Evolutionary conservation across 805 yeast species (phyloP).

Genomic region (Komagataella kurtzmanii): DNA sequence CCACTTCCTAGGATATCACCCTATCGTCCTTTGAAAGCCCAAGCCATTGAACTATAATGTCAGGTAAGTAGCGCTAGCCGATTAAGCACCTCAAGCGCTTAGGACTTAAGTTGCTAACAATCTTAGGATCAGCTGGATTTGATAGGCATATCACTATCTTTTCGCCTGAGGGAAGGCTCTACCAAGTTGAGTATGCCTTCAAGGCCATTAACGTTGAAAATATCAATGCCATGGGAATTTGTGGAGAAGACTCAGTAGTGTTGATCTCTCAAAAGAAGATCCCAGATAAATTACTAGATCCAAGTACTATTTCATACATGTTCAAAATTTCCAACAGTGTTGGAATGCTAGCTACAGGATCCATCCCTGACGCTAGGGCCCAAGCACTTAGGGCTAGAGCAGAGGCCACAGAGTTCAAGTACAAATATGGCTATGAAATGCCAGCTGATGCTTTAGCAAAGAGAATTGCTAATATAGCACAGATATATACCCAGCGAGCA

Average conservation of each 20-base stretch:
- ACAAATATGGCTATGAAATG: conserved; percentile 93
- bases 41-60: not conserved
- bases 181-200: conserved; percentile 96
- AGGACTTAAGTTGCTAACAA: not conserved
- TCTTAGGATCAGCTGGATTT: conserved; percentile 72
- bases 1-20: not conserved
- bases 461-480: conserved; percentile 91
- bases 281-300: conserved; percentile 86
- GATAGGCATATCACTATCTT: conserved; percentile 98
- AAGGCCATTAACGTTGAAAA: conserved; percentile 91
- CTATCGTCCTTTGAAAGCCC: not conserved
- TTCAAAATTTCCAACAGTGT: conserved; percentile 70
- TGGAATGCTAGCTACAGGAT: conserved; percentile 90
- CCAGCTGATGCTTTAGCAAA: conserved; percentile 88
- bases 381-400: conserved; percentile 81
- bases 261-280: conserved; percentile 91
- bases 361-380: conserved; percentile 90
- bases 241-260: conserved; percentile 80
- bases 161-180: conserved; percentile 96
- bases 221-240: conserved; percentile 77
- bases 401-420: conserved; percentile 93
- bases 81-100: too few species aligned
- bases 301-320: conserved; percentile 74
- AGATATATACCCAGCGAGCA: conserved; percentile 93
- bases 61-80: not conserved